phyloP scores from a whole-genome alignment of 495 filamentous ascomycete genomes.

The Talaromyces proteolyticus region DNA sequence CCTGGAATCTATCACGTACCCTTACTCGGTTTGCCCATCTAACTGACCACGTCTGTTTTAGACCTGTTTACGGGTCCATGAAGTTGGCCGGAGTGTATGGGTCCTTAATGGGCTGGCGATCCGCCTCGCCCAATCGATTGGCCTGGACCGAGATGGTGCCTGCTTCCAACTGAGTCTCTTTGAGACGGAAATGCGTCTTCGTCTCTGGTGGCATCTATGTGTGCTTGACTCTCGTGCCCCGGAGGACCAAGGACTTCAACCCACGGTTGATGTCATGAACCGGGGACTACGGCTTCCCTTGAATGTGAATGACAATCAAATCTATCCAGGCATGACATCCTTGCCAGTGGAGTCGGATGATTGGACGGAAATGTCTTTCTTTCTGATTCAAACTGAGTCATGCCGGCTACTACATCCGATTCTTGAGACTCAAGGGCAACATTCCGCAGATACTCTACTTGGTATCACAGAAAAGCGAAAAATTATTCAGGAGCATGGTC shows the following conservation, averaged over 20 bases:
- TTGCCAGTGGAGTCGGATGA: constrained; percentile 51
- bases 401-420: constrained; percentile 19
- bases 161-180: constrained; percentile 20
- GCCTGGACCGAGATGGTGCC: constrained; percentile 27
- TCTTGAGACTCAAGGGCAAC: constrained; percentile 7
- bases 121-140: constrained; percentile 24
- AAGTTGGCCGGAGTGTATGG: constrained; percentile 23
- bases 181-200: constrained; percentile 33
- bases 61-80: constrained; percentile 14
- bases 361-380: constrained; percentile 73
- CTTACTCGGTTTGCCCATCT: constrained; percentile 10
- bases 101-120: constrained; percentile 26
- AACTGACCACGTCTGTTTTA: constrained; percentile 8
- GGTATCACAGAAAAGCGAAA: constrained; percentile 32
- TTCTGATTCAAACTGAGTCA: constrained; percentile 48
- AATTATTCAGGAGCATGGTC: constrained; percentile 30
- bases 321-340: constrained; percentile 52
- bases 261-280: constrained; percentile 46
- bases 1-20: not conserved
- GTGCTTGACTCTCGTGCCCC: constrained; percentile 18
- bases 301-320: constrained; percentile 72
- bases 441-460: constrained; percentile 9
- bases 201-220: constrained; percentile 37
- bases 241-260: constrained; percentile 17
- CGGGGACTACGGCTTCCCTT: constrained; percentile 62